These are phyloP conservation scores for Serendipita indica DNA, from an alignment of 768 basidiomycete genomes.

Conservation along the genomic window DNA sequence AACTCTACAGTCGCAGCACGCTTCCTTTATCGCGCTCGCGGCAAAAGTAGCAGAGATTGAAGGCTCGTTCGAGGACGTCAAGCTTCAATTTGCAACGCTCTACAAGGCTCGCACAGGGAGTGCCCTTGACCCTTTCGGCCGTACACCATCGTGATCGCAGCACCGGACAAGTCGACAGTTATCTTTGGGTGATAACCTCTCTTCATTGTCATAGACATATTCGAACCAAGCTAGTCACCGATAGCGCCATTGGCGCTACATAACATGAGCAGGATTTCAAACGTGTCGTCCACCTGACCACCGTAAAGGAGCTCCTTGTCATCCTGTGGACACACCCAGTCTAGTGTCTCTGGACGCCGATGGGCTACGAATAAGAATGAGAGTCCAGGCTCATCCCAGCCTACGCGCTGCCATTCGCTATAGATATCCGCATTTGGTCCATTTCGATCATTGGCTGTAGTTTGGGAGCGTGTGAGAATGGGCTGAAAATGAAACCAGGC, in stretches of 20 bases:
- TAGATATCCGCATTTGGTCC: background rate
- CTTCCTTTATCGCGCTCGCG: constrained; percentile 61
- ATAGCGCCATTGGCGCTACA: background rate
- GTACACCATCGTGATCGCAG: background rate
- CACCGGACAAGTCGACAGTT: background rate
- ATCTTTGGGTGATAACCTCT: background rate
- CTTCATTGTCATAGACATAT: background rate
- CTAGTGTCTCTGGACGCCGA: constrained; percentile 42
- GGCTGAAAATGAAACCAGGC: constrained; percentile 57
- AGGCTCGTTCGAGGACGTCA: constrained; percentile 61
- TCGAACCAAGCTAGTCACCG: background rate
- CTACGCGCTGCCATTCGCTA: constrained; percentile 13
- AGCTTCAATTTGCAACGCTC: constrained; percentile 55
- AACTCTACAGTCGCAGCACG: constrained; percentile 67
- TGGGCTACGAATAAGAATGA: constrained; percentile 48
- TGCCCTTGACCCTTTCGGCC: constrained; percentile 58
- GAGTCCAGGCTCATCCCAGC: constrained; percentile 12
- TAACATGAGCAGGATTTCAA: constrained; percentile 43
- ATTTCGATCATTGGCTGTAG: constrained; percentile 21
- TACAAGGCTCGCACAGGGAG: constrained; percentile 73
- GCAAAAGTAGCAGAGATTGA: constrained; percentile 61
- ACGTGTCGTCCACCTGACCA: constrained; percentile 49
- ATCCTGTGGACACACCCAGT: constrained; percentile 36
- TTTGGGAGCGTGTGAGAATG: constrained; percentile 29
- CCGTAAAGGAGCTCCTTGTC: constrained; percentile 47